Evolutionary conservation across 768 basidiomycete genomes (phyloP).

Genomic region (Saitozyma podzolica): DNA sequence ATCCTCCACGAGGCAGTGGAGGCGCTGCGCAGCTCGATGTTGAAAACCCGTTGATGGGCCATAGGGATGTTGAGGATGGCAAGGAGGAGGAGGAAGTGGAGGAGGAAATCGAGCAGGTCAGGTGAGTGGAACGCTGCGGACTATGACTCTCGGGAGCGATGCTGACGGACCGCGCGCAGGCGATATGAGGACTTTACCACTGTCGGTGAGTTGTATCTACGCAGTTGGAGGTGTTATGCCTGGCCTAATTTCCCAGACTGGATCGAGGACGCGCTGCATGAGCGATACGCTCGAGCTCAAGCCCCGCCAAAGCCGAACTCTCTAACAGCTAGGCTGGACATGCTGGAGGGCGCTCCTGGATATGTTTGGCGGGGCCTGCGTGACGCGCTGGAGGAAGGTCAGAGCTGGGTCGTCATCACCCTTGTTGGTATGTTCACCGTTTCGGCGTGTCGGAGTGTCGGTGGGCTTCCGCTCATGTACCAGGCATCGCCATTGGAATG

Average conservation of each 20-base stretch:
- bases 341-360: slow-evolving; percentile 43
- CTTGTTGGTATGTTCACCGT: slow-evolving; percentile 71
- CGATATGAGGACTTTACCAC: slow-evolving; percentile 95
- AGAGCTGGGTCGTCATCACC: slow-evolving; percentile 89
- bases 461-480: not conserved
- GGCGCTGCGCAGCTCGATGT: slow-evolving; percentile 11
- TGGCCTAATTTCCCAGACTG: slow-evolving; percentile 65
- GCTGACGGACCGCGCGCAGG: slow-evolving; percentile 54
- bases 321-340: slow-evolving; percentile 51
- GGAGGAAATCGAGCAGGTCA: slow-evolving; percentile 32
- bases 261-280: slow-evolving; percentile 92
- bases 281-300: slow-evolving; percentile 69
- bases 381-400: slow-evolving; percentile 66
- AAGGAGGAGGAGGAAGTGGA: slow-evolving; percentile 32
- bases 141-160: not conserved
- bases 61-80: slow-evolving; percentile 9
- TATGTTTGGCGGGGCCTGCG: slow-evolving; percentile 64
- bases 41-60: slow-evolving; percentile 30
- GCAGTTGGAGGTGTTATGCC: not conserved
- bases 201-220: slow-evolving; percentile 64
- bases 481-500: slow-evolving; percentile 85
- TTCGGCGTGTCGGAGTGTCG: not conserved
- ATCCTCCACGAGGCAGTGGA: slow-evolving; percentile 20
- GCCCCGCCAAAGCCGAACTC: slow-evolving; percentile 48
- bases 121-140: slow-evolving; percentile 11